A percentile compares a stretch with the other conserved stretches of the same genome.
Conservation (phyloP, 805 yeast genomes). For the Starmerella roubikii region DNA sequence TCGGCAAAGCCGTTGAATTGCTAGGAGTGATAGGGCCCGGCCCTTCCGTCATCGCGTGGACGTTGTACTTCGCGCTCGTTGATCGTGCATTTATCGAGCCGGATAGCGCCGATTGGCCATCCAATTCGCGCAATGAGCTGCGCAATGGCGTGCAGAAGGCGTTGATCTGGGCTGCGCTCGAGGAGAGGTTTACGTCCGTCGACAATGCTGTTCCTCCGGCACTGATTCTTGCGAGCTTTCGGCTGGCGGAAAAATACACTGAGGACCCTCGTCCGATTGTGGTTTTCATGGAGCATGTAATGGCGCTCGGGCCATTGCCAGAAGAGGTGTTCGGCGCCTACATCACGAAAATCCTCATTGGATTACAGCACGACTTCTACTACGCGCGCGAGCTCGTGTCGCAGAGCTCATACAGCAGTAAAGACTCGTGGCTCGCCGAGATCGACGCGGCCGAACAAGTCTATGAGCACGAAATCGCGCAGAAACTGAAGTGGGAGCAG, state of each 20-base stretch:
- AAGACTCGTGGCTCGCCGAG: neutral
- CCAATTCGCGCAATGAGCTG: conserved; percentile 5
- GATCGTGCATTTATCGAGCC: conserved; percentile 15
- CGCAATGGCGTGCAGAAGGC: conserved; percentile 2
- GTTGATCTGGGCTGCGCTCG: conserved; percentile 4
- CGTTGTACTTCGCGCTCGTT: conserved; percentile 12
- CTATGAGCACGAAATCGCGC: neutral
- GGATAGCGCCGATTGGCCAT: conserved; percentile 10
- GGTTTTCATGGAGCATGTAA: conserved; percentile 8
- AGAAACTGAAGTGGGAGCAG: neutral
- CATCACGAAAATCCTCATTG: conserved; percentile 2
- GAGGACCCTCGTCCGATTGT: conserved; percentile 8
- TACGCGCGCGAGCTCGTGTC: conserved; percentile 13
- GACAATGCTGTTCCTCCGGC: conserved; percentile 6
- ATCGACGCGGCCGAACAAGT: conserved; percentile 5
- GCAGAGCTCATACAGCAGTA: neutral
- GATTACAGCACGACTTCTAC: conserved; percentile 9
- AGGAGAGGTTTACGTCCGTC: neutral
- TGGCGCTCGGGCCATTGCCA: conserved; percentile 3
- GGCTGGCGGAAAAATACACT: conserved; percentile 4
- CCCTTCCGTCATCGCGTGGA: conserved; percentile 8
- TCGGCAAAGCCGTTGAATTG: conserved; percentile 1
- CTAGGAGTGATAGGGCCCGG: conserved; percentile 1
- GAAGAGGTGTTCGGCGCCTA: conserved; percentile 6
- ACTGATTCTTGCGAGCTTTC: conserved; percentile 5